These are phyloP conservation scores for Phytopythium litorale DNA, from an alignment of 352 stramenopile species.

Conservation along the genomic window DNA sequence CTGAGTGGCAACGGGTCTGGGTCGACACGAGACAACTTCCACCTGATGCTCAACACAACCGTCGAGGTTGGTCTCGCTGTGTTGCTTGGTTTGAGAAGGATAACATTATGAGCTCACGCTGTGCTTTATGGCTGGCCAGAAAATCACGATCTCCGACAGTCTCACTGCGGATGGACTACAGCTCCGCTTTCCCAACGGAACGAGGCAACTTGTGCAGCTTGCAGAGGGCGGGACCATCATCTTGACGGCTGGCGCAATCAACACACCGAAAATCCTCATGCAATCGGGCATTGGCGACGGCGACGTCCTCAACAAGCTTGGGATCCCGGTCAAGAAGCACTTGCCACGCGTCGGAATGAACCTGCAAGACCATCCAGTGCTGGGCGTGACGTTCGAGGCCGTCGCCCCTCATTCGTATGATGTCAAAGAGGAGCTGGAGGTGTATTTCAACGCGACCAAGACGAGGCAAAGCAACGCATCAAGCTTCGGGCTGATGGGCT, in stretches of 20 bases:
- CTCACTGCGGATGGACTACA: constrained; percentile 40
- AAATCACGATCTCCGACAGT: constrained; percentile 44
- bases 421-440: constrained; percentile 32
- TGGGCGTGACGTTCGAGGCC: constrained; percentile 65
- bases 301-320: constrained; percentile 34
- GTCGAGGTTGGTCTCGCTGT: constrained; percentile 39
- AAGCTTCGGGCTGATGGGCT: constrained; percentile 55
- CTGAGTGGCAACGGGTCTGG: constrained; percentile 21
- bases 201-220: constrained; percentile 32
- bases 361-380: constrained; percentile 84
- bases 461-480: constrained; percentile 20
- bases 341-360: constrained; percentile 83
- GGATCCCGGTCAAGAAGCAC: constrained; percentile 58
- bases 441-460: constrained; percentile 43
- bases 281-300: constrained; percentile 53
- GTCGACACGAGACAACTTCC: constrained; percentile 43
- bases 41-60: constrained; percentile 44
- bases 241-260: constrained; percentile 79
- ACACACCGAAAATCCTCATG: constrained; percentile 85
- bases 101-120: not conserved
- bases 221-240: constrained; percentile 49
- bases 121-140: constrained; percentile 16
- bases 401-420: not conserved
- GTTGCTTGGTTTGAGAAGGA: not conserved
- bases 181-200: constrained; percentile 32